Evolutionary conservation across 805 yeast species (phyloP), one percentile per base, ranked within the genome.

Genomic region (Metschnikowia lochheadii): DNA sequence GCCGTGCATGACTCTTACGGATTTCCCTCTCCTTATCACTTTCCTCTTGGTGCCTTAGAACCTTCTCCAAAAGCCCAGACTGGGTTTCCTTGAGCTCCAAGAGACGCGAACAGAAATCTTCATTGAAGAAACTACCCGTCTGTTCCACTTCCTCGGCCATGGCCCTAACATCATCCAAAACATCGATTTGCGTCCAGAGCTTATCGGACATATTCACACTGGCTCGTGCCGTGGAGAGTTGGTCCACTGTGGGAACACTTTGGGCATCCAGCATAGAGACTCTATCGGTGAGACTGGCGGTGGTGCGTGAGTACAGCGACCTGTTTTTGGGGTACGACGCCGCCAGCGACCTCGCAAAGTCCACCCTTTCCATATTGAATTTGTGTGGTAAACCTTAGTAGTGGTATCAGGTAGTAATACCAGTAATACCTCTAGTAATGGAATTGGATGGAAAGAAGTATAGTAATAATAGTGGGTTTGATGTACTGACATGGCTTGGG

Each of bases 101-200:
- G 46, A 89, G 66, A 42, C 81, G 81, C 6, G 69, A 65, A 15
- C 75, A 71, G 61, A 84, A 85, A 39, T 70, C 64, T 5, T 67
- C 72, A 49, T 78, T 79, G 61, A 83, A 82, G 59, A 73, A 79
- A n/a, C 77, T 74, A 39, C 75, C 76, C 44, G 65, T 76, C 55
- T 59, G 56, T 42, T 68, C 59, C 3, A 77, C 76, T 39, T 76
- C 72, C 15, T 60, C 59, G 1, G 88, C 81, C 72, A 85, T 75
- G 46, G 73, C 74, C 50, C 79, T 78, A 6, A 89, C 94, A 55
- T 88, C 96, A 56, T 89, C 91, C 54, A 92, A 73, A 0, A 87
- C 85, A 59, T 87, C 96, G 45, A 90, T 83, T 57, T 89, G 95
- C 6, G 92, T 84, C 96, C 96, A 91, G 42, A 88, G 73, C 60